Percentiles rank a stretch among this genome's conserved stretches.
These are phyloP conservation scores for Cenococcum geophilum DNA, from an alignment of 495 filamentous ascomycete species.

Conservation along the genomic window DNA sequence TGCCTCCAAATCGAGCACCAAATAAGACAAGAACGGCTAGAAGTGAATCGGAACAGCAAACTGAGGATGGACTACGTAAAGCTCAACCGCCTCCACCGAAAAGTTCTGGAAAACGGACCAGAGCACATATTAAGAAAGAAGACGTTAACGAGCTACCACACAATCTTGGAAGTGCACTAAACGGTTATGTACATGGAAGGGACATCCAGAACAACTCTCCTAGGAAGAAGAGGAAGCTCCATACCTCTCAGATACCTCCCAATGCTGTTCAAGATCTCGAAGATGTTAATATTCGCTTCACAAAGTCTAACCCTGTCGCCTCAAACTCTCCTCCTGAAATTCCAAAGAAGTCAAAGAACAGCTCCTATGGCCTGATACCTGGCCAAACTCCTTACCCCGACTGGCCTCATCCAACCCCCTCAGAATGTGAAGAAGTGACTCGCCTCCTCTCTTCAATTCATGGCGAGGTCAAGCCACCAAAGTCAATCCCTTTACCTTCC, in stretches of 20 bases:
- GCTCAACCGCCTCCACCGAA: slow-evolving; percentile 16
- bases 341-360: slow-evolving; percentile 15
- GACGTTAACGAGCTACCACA: slow-evolving; percentile 37
- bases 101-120: slow-evolving; percentile 30
- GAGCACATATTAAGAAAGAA: slow-evolving; percentile 28
- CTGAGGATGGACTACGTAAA: neutral
- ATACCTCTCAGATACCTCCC: neutral
- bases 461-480: slow-evolving; percentile 58
- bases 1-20: neutral
- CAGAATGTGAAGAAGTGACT: slow-evolving; percentile 71
- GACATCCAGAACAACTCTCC: slow-evolving; percentile 12
- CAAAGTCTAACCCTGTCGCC: neutral
- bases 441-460: slow-evolving; percentile 60
- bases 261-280: neutral
- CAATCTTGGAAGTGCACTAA: slow-evolving; percentile 31
- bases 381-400: slow-evolving; percentile 61
- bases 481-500: slow-evolving; percentile 67
- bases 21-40: slow-evolving; percentile 11
- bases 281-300: neutral
- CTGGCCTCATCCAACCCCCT: slow-evolving; percentile 58
- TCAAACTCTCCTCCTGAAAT: neutral
- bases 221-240: slow-evolving; percentile 9
- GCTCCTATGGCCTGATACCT: slow-evolving; percentile 21
- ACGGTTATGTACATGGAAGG: neutral
- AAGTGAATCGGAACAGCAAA: neutral